Percentiles rank a stretch among this genome's conserved stretches.
Evolutionary conservation across 345 rosid species (phyloP).

Genomic region (Rhodomyrtus tomentosa): DNA sequence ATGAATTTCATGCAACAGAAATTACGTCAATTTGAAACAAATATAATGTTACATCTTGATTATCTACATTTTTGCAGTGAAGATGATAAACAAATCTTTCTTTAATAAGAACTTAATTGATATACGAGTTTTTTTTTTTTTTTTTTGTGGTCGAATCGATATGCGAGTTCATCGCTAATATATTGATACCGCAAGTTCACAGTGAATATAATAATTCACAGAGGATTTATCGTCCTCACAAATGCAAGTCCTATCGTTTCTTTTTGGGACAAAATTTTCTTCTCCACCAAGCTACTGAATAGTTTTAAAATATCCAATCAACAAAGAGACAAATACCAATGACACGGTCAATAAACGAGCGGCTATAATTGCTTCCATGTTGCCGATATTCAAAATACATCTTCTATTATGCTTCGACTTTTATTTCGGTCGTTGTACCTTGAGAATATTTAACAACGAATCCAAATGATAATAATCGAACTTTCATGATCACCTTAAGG

Average conservation of each 20-base stretch:
- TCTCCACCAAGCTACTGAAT: neutral
- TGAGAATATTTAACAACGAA: neutral
- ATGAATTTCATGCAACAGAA: neutral
- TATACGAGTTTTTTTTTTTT: neutral
- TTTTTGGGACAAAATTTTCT: neutral
- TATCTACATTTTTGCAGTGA: neutral
- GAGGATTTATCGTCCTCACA: neutral
- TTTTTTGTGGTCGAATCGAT: no score
- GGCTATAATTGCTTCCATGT: neutral
- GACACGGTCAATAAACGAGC: neutral
- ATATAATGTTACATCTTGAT: neutral
- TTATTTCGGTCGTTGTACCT: neutral
- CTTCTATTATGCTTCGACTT: neutral
- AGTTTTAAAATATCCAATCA: neutral
- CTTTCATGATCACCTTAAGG: neutral
- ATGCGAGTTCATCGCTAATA: neutral
- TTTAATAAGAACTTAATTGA: neutral
- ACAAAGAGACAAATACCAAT: neutral
- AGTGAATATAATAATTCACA: neutral
- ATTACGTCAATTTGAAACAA: neutral
- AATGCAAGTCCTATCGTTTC: neutral
- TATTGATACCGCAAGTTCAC: neutral
- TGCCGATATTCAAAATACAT: neutral
- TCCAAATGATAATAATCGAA: neutral
- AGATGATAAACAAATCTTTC: neutral